Base-by-base conservation (phyloP, 169 alveolate genomes). In the Amoebophrya sp. region DNA sequence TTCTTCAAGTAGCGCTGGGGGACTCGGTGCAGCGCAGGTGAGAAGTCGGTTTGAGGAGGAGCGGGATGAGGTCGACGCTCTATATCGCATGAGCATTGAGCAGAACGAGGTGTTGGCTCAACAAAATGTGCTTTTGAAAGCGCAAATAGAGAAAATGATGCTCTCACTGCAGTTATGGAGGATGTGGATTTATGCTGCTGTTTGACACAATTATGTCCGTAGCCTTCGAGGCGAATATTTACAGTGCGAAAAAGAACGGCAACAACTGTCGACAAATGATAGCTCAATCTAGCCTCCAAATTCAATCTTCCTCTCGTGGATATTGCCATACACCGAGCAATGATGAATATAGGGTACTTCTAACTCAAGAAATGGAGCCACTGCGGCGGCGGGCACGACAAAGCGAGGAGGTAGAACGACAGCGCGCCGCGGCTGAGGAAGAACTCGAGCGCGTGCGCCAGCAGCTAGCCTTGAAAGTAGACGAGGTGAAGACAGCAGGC, bases 31-130 rank as follows among this genome's bases (percentile, higher is more conserved):
- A 10, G 83, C 83, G 18, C 38, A 29, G 33, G 83, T 65, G 3
- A 29, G 83, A 0, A 26, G 39, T 6, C 83, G 83, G 2, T 65
- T 65, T 18, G 83, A 65, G 83, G 83, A 91, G 36, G 95, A 93
- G 91, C 77, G 92, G 41, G 41, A 90, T 6, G 95, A 93, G 41
- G 93, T 91, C 12, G 95, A 83, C 90, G 95, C 92, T 89, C 91
- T 93, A 36, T 90, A 91, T 77, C 89, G 54, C 38, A 38, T 93
- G 40, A 89, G 93, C 14, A 0, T 83, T 12, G 95, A 93, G 33
- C 95, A 93, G 41, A 91, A 91, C 89, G 93, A 93, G 76, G 93
- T 93, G 41, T 93, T 93, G 40, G 40, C 89, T 40, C 41, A 91
- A 41, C 95, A 93, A 41, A 93, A 93, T 40, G 92, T 89, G 39